Evolutionary conservation across 768 basidiomycete species (phyloP), one percentile per base, ranked within the genome.

Genomic region (Dioszegia crocea): DNA sequence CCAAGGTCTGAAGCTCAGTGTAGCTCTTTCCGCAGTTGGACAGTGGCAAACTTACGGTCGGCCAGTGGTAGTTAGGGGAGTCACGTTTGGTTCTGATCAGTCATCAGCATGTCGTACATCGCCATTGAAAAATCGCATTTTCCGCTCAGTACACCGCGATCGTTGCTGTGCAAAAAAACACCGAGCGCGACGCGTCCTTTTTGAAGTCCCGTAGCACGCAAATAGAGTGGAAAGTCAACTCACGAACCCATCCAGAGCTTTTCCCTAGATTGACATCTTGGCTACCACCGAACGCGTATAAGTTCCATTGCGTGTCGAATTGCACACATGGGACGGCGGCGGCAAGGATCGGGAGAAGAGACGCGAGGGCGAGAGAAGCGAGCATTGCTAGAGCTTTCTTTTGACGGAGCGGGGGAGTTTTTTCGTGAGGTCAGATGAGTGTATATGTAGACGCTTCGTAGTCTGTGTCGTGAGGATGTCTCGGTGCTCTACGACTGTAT

Each of bases 221-320:
- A 39, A 21, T 16, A 38, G 39, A 10, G 19, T 10, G 40, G 14
- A 40, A 23, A 19, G 47, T 21, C 11, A 2, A 62, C 83, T 80
- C 79, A 80, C 82, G 80, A 17, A 79, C 73, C 90, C 90, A 96
- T 4, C 82, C 80, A 66, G 82, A 80, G 67, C 85, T 84, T 3
- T 83, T 79, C 12, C 91, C 89, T 49, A 88, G 85, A 65, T 83
- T 85, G 80, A 87, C 92, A 76, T 96, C 92, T 69, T 88, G 86
- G 59, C 85, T 86, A 56, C 86, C 83, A 61, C 88, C 89, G 73
- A 97, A 89, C 21, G 86, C 88, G 52, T 89, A 84, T 52, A 97
- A 82, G 76, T 93, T 90, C 85, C 86, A 91, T 66, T 78, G 79
- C 41, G 80, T 69, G 71, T 94, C 91, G 71, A 93, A 92, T 21